Percentiles rank a stretch among this genome's conserved stretches.
These are phyloP conservation scores for Fistulinella staudtii DNA, from an alignment of 1,284 basidiomycete species.

Conservation along the genomic window DNA sequence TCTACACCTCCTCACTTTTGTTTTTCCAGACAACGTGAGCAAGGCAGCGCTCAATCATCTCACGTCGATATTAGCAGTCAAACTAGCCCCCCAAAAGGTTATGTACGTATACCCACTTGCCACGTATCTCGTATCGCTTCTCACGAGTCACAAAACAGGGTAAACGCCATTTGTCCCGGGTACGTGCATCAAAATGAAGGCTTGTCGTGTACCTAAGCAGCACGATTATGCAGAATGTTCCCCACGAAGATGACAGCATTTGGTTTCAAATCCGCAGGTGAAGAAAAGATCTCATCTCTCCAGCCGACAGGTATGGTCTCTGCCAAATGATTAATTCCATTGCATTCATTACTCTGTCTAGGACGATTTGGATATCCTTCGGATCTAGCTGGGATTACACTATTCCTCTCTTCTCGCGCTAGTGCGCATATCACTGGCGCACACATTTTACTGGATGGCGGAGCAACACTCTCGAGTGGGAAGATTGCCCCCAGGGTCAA, in stretches of 20 bases:
- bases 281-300: slow-evolving; percentile 45
- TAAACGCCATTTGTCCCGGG: slow-evolving; percentile 86
- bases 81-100: slow-evolving; percentile 58
- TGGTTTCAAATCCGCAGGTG: slow-evolving; percentile 58
- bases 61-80: slow-evolving; percentile 68
- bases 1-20: neutral
- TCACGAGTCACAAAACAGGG: slow-evolving; percentile 40
- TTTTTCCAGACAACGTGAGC: slow-evolving; percentile 63
- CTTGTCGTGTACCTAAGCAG: slow-evolving; percentile 2
- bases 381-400: slow-evolving; percentile 72
- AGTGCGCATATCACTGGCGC: slow-evolving; percentile 72
- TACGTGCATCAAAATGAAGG: slow-evolving; percentile 23
- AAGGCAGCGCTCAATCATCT: slow-evolving; percentile 85
- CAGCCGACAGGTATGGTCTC: slow-evolving; percentile 59
- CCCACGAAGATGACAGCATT: slow-evolving; percentile 86
- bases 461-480: slow-evolving; percentile 20
- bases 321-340: neutral
- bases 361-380: slow-evolving; percentile 65
- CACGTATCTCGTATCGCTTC: neutral
- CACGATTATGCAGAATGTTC: slow-evolving; percentile 54
- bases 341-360: slow-evolving; percentile 22
- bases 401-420: slow-evolving; percentile 72
- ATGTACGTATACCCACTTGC: slow-evolving; percentile 47
- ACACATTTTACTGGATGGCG: slow-evolving; percentile 71
- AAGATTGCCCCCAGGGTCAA: slow-evolving; percentile 38